Evolutionary conservation across 2,329 filamentous ascomycete species (phyloP).

Genomic region (Aureobasidium subglaciale): DNA sequence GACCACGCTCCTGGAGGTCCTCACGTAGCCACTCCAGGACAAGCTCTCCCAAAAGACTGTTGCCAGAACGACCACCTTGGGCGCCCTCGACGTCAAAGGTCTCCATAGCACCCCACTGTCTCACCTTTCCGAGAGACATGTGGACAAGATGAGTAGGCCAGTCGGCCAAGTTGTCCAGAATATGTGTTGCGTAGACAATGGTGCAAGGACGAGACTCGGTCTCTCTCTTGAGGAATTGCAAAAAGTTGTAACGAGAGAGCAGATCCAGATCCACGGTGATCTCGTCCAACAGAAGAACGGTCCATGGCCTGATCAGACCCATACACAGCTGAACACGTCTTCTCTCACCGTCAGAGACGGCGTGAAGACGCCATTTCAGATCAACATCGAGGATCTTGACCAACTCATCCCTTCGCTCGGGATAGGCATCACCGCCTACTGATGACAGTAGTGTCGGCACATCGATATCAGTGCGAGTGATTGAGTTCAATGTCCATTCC

Average conservation of each 20-base stretch:
- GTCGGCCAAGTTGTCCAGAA: constrained; percentile 84
- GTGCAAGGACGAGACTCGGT: constrained; percentile 77
- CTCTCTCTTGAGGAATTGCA: constrained; percentile 79
- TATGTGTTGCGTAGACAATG: constrained; percentile 96
- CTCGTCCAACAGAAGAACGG: constrained; percentile 83
- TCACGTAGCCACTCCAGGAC: constrained; percentile 81
- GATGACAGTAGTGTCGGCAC: constrained; percentile 77
- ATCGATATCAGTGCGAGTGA: constrained; percentile 90
- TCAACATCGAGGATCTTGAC: constrained; percentile 88
- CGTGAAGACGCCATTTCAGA: constrained; percentile 87
- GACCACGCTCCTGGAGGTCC: constrained; percentile 72
- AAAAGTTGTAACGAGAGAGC: constrained; percentile 74
- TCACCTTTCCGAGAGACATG: constrained; percentile 83
- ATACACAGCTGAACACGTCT: constrained; percentile 91
- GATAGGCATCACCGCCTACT: constrained; percentile 79
- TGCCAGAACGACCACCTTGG: constrained; percentile 51
- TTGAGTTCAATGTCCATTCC: constrained; percentile 96
- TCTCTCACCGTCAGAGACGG: constrained; percentile 86
- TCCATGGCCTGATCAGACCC: constrained; percentile 89
- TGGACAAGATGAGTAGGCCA: constrained; percentile 97
- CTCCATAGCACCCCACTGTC: constrained; percentile 73
- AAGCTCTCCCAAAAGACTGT: constrained; percentile 78
- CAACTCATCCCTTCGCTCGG: constrained; percentile 76
- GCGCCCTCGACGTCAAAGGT: constrained; percentile 55
- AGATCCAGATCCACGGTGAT: constrained; percentile 96